Evolutionary conservation across 306 rosid species (phyloP).

Genomic region (Vicia sativa): DNA sequence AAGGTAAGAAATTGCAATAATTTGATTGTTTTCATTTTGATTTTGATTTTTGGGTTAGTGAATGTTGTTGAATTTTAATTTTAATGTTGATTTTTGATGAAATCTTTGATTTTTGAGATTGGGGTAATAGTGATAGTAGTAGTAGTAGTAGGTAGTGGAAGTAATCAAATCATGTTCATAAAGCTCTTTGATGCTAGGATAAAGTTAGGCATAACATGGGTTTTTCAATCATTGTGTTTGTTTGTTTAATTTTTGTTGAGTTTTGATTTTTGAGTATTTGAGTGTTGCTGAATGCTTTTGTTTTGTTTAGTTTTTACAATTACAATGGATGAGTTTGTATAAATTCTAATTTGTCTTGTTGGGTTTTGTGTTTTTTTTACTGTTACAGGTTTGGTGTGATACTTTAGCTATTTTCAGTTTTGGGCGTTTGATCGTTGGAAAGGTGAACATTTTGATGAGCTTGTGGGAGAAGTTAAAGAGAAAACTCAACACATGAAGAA

Average conservation of each 20-base stretch:
- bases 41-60: background rate
- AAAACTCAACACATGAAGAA: conserved; percentile 69
- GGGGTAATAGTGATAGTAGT: background rate
- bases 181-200: conserved; percentile 15
- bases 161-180: conserved; percentile 21
- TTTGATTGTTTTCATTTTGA: conserved; percentile 6
- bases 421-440: conserved; percentile 29
- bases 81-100: conserved; percentile 6
- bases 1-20: conserved; percentile 2
- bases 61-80: background rate
- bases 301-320: background rate
- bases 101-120: conserved; percentile 22
- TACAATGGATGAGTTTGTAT: background rate
- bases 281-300: conserved; percentile 29
- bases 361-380: conserved; percentile 23
- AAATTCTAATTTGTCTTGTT: conserved; percentile 19
- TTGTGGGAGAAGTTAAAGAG: conserved; percentile 33
- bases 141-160: background rate
- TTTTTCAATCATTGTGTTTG: conserved; percentile 2
- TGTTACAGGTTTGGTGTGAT: conserved; percentile 40
- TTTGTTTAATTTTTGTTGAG: background rate
- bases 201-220: conserved; percentile 36
- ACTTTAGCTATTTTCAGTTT: conserved; percentile 36
- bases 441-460: conserved; percentile 43
- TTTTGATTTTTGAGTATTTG: conserved; percentile 21